Evolutionary conservation across 2,329 filamentous ascomycete species (phyloP).

Genomic region (Aspergillus fumigatiaffinis): DNA sequence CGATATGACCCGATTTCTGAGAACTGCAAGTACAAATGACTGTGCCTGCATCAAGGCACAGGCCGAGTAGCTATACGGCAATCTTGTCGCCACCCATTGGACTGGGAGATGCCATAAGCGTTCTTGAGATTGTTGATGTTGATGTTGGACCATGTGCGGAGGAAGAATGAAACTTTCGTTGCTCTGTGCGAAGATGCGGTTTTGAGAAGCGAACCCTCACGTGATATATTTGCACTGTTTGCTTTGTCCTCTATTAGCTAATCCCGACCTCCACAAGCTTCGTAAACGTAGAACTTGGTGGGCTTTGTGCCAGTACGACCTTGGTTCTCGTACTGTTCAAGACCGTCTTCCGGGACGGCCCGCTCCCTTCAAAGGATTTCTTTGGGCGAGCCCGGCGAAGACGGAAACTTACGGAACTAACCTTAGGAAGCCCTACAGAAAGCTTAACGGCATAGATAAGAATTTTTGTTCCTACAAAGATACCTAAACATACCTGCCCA

Average conservation of each 20-base stretch:
- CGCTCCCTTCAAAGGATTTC: background rate
- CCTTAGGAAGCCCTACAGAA: too few relatives aligned
- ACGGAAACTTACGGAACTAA: background rate
- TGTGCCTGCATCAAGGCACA: slow-evolving; percentile 12
- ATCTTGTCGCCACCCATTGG: background rate
- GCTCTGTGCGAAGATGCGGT: slow-evolving; percentile 5
- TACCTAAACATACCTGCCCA: background rate
- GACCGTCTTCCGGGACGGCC: background rate
- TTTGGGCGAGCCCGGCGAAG: background rate
- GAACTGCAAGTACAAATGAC: background rate
- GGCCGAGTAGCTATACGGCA: background rate
- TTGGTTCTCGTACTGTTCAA: background rate
- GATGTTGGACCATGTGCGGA: too few relatives aligned
- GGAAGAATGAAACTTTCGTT: slow-evolving; percentile 1
- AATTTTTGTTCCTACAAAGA: background rate
- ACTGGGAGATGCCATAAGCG: slow-evolving; percentile 3
- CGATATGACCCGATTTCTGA: background rate
- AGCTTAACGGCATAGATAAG: too few relatives aligned
- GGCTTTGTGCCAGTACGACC: background rate
- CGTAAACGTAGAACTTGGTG: background rate
- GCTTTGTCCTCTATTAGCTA: background rate
- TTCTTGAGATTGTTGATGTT: too few relatives aligned
- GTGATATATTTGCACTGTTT: slow-evolving; percentile 14
- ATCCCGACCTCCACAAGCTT: too few relatives aligned
- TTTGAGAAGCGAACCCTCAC: slow-evolving; percentile 11